Evolutionary conservation across 1,284 basidiomycete species (phyloP).

Genomic region (Cutaneotrichosporon daszewskae): DNA sequence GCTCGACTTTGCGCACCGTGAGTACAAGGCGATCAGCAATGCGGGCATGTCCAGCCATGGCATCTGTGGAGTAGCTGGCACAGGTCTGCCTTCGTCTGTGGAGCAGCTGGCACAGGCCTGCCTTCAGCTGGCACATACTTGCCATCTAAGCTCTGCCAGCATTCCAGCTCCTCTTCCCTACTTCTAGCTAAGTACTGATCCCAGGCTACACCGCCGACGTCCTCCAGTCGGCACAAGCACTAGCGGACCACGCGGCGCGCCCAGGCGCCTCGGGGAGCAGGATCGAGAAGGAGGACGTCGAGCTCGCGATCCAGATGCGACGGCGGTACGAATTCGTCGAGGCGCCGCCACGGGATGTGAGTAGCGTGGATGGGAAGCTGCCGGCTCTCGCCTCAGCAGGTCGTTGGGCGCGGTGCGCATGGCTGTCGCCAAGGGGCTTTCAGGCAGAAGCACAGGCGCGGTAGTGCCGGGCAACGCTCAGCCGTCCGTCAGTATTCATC

Average conservation of each 20-base stretch:
- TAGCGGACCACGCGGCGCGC: conserved; percentile 85
- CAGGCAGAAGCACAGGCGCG: too few relatives aligned
- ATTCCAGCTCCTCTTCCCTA: neutral
- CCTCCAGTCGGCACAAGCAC: conserved; percentile 80
- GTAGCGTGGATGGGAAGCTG: conserved; percentile 32
- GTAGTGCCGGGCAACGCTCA: too few relatives aligned
- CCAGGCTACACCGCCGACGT: conserved; percentile 81
- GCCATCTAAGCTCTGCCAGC: too few relatives aligned
- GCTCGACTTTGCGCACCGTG: conserved; percentile 86
- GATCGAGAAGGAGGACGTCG: conserved; percentile 84
- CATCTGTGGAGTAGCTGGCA: neutral
- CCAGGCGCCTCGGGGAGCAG: conserved; percentile 53
- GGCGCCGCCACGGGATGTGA: conserved; percentile 88
- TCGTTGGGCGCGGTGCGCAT: too few relatives aligned
- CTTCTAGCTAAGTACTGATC: too few relatives aligned
- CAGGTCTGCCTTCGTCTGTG: neutral
- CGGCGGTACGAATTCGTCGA: conserved; percentile 93
- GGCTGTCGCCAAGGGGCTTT: too few relatives aligned
- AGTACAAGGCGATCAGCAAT: too few relatives aligned
- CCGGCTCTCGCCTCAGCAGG: too few relatives aligned
- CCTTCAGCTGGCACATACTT: neutral
- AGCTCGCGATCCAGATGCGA: conserved; percentile 83
- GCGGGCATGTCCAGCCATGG: too few relatives aligned
- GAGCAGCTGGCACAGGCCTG: neutral
- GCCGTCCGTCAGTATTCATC: too few relatives aligned